Percentiles rank a stretch among this genome's conserved stretches.
These are phyloP conservation scores for Pseudonitzschia multistriata DNA, from an alignment of 108 stramenopile genomes.

Conservation along the genomic window DNA sequence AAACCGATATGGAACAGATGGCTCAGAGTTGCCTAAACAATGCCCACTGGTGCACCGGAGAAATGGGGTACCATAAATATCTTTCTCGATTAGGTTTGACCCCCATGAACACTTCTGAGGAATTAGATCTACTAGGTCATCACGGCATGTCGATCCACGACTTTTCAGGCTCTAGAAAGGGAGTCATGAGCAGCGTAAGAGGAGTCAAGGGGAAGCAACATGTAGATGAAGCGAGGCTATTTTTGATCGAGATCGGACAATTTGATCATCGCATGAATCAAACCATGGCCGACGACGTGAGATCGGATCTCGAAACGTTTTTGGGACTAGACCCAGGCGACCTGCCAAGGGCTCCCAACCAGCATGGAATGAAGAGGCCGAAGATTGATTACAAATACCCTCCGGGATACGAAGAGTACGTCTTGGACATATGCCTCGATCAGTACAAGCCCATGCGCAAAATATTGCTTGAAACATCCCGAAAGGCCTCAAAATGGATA, in stretches of 20 bases:
- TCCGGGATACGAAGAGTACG: neutral
- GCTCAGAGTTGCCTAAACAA: neutral
- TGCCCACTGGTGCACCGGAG: slow-evolving; percentile 4
- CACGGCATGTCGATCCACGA: slow-evolving; percentile 8
- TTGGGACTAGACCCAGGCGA: slow-evolving; percentile 1
- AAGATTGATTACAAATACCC: neutral
- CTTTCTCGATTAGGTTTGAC: slow-evolving; percentile 17
- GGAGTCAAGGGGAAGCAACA: neutral
- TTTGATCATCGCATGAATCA: slow-evolving; percentile 11
- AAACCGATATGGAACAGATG: neutral
- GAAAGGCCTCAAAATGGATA: slow-evolving; percentile 1
- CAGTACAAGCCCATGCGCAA: neutral
- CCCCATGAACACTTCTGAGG: slow-evolving; percentile 16
- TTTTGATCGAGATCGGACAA: slow-evolving; percentile 26
- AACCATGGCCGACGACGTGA: slow-evolving; percentile 6
- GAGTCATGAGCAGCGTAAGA: neutral
- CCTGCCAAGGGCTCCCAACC: neutral
- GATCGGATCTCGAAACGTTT: neutral
- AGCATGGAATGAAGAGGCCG: neutral
- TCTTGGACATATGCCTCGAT: slow-evolving; percentile 1
- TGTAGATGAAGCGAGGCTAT: neutral
- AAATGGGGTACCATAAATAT: slow-evolving; percentile 8
- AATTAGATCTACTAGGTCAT: slow-evolving; percentile 9
- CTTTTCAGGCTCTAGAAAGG: slow-evolving; percentile 1
- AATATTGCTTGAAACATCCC: neutral